Evolutionary conservation across 2,329 filamentous ascomycete genomes (phyloP), one percentile per base, ranked within the genome.

Genomic region (Colletotrichum agaves): DNA sequence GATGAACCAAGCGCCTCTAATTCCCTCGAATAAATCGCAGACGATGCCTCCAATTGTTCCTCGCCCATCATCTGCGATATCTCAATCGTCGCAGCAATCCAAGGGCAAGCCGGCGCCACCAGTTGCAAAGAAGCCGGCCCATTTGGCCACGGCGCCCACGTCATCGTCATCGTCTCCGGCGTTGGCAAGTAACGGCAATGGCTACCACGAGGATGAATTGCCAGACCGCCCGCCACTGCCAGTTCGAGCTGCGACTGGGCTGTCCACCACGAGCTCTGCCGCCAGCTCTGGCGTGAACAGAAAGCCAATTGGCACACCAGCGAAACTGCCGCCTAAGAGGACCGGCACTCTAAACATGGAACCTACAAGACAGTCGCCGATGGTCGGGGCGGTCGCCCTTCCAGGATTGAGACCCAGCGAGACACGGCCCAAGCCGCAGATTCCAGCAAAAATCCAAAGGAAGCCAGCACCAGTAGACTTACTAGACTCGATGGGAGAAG

Each of bases 111-210:
- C 78, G 10, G 78, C 85, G n/a, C 88, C 86, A 5, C 85, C 85
- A 1, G 81, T 91, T 56, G 90, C 89, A 21, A 87, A 83, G 75
- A 92, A 92, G 72, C 90, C 90, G 1, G 82, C 85, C 2, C 86
- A 88, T 70, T 80, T 89, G 4, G 72, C 78, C 15, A 77, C 77
- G 11, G 72, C 74, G 13, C 77, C 74, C 12, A 77, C 77, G 6
- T 70, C 74, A 3, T 63, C 77, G 6, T 70, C 74, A 3, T 63
- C 41, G 77, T 71, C 66, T 72, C 33, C 61, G 41, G 33, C 74
- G 27, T 69, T 68, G 31, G 33, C 62, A 47, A 58, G 70, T 68
- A 35, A 71, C 70, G 47, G 71, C 59, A 19, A 35, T 67, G 35
- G 73, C 72, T 37, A 66, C 4, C 31, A 49, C 17, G 47, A 39